Evolutionary conservation across 768 basidiomycete species (phyloP), one percentile per base, ranked within the genome.

Genomic region (Hemileccinum rubropunctum): DNA sequence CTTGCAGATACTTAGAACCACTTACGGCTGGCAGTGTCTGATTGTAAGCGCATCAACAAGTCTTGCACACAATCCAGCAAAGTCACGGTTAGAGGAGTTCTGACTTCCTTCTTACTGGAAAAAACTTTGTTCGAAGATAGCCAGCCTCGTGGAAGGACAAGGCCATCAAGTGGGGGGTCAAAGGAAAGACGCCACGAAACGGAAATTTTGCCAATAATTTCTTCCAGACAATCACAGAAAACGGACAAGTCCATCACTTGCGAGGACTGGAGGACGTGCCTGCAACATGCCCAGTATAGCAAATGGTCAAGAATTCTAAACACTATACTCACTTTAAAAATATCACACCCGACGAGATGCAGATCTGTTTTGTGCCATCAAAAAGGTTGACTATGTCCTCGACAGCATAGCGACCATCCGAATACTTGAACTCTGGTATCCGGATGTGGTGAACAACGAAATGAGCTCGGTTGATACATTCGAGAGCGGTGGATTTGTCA

Each of bases 131-230:
- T 38, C 23, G 35, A 15, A 14, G 67, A 30, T 17, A 82, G 57
- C 82, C 82, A 86, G 45, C 73, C 76, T 2, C 73, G 73, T 0
- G 84, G 84, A 30, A 86, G 69, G 5, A 76, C 74, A 23, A 81
- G 54, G 14, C 71, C 68, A 57, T 84, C 76, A 0, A 81, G 60
- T 39, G 38, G 47, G 0, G 37, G 51, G 6, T 12, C 18, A 18
- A 12, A 52, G 34, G 26, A 57, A 54, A 48, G 64, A 59, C 61
- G 63, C 36, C 59, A 58, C 1, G 69, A 67, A 2, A 84, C 46
- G 5, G 78, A 64, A 5, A 73, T 56, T 13, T 68, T 69, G 7
- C 69, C 69, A 41, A 76, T 74, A 2, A 85, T 59, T 10, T 64
- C 62, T 36, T 86, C 84, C 15, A 81, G 51, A 38, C 76, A 64